These are phyloP conservation scores for Powellomyces hirtus DNA, from an alignment of 192 early-diverging fungal species.

Conservation along the genomic window DNA sequence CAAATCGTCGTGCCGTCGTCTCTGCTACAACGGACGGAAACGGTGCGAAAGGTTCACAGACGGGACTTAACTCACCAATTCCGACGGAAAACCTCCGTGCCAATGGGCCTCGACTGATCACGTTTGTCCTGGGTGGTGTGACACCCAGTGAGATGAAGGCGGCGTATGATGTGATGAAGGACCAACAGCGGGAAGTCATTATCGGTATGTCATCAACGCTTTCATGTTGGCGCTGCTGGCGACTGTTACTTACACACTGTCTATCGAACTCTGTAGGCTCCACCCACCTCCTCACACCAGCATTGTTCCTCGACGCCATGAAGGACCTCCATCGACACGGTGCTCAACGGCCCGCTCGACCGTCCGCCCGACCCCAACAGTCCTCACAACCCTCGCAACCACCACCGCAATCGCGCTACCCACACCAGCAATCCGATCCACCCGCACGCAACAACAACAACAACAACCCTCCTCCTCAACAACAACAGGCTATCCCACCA, in stretches of 20 bases:
- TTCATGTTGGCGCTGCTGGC: neutral
- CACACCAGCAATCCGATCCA: neutral
- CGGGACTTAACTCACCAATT: neutral
- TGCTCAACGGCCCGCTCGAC: constrained; percentile 5
- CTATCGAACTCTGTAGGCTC: no score
- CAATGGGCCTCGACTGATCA: constrained; percentile 60
- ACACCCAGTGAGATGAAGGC: constrained; percentile 75
- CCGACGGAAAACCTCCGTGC: constrained; percentile 35
- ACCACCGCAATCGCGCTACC: neutral
- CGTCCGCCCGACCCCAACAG: neutral
- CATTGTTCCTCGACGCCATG: constrained; percentile 64
- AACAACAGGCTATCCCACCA: neutral
- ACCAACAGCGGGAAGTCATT: constrained; percentile 64
- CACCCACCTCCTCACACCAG: constrained; percentile 69
- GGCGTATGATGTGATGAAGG: constrained; percentile 67
- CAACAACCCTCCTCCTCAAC: neutral
- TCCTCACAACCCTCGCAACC: neutral
- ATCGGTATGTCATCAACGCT: no score
- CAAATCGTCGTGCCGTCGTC: constrained; percentile 22
- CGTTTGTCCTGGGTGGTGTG: constrained; percentile 81
- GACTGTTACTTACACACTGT: neutral
- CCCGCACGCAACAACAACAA: neutral
- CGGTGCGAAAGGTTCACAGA: neutral
- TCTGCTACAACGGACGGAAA: constrained; percentile 9
- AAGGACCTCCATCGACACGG: constrained; percentile 48